These are phyloP conservation scores for Phaffomyces opuntiae DNA, from an alignment of 805 yeast species.

Conservation along the genomic window DNA sequence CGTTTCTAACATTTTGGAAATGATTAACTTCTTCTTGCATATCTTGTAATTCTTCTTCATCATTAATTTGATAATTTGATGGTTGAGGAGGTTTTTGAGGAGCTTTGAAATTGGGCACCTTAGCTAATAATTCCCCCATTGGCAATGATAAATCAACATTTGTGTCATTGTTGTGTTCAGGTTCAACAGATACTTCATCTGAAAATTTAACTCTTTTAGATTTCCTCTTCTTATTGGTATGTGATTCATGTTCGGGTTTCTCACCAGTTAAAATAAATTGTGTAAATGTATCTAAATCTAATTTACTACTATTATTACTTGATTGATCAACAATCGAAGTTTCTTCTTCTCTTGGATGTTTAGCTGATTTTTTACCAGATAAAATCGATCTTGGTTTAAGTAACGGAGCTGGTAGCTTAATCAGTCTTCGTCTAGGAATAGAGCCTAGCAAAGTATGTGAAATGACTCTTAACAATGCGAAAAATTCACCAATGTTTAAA, in stretches of 20 bases:
- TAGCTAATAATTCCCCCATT: conserved; percentile 63
- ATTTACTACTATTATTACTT: conserved; percentile 26
- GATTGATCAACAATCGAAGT: conserved; percentile 16
- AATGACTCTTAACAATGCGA: conserved; percentile 74
- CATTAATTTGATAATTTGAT: conserved; percentile 40
- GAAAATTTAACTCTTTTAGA: conserved; percentile 66
- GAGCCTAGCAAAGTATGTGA: conserved; percentile 54
- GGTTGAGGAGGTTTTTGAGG: background rate
- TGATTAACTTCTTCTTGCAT: conserved; percentile 70
- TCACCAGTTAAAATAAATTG: conserved; percentile 79
- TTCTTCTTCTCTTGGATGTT: conserved; percentile 35
- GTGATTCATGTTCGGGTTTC: conserved; percentile 39
- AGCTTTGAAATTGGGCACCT: conserved; percentile 28
- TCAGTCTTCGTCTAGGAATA: conserved; percentile 46
- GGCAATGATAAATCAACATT: conserved; percentile 58
- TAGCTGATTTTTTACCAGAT: conserved; percentile 50
- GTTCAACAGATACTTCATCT: conserved; percentile 41
- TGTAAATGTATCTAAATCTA: conserved; percentile 83
- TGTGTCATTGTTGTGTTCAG: background rate
- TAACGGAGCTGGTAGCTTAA: conserved; percentile 51
- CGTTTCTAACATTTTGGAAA: conserved; percentile 65
- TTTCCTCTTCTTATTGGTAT: conserved; percentile 27
- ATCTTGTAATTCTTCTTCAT: conserved; percentile 62
- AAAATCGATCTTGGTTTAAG: conserved; percentile 80
- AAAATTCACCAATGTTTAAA: conserved; percentile 84